Conservation (phyloP, 2,329 filamentous ascomycete species). For the Stemphylium lycopersici region DNA sequence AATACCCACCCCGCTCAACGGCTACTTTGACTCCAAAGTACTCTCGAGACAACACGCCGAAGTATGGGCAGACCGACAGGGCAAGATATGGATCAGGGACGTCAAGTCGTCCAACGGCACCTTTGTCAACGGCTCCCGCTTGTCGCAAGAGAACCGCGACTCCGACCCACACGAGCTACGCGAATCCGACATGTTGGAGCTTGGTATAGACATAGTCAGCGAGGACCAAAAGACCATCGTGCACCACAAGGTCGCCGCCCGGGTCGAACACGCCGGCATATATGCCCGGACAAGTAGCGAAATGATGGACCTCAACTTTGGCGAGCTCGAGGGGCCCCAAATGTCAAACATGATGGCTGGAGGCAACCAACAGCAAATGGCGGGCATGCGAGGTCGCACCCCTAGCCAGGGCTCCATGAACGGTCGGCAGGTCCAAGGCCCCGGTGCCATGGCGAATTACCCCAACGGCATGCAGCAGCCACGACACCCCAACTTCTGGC, state of each 20-base stretch:
- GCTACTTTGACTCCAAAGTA: constrained; percentile 98
- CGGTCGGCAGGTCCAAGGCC: constrained; percentile 66
- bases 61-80: constrained; percentile 83
- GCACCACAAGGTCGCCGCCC: constrained; percentile 96
- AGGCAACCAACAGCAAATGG: constrained; percentile 67
- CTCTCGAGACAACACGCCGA: constrained; percentile 95
- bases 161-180: constrained; percentile 94
- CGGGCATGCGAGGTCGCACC: constrained; percentile 71
- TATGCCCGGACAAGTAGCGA: constrained; percentile 72
- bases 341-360: constrained; percentile 71
- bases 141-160: constrained; percentile 94
- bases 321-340: constrained; percentile 80
- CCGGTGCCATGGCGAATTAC: constrained; percentile 63
- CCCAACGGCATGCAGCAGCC: constrained; percentile 70
- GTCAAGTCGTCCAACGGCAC: constrained; percentile 99
- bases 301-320: constrained; percentile 87
- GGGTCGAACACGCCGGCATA: constrained; percentile 93
- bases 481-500: constrained; percentile 79
- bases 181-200: constrained; percentile 87
- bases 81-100: constrained; percentile 94
- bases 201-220: constrained; percentile 98
- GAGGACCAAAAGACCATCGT: constrained; percentile 99
- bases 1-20: constrained; percentile 85
- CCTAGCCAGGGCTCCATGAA: constrained; percentile 61
- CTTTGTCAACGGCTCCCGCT: constrained; percentile 89